phyloP scores from a whole-genome alignment of 2,329 filamentous ascomycete genomes.

The Tolypocladium album region DNA sequence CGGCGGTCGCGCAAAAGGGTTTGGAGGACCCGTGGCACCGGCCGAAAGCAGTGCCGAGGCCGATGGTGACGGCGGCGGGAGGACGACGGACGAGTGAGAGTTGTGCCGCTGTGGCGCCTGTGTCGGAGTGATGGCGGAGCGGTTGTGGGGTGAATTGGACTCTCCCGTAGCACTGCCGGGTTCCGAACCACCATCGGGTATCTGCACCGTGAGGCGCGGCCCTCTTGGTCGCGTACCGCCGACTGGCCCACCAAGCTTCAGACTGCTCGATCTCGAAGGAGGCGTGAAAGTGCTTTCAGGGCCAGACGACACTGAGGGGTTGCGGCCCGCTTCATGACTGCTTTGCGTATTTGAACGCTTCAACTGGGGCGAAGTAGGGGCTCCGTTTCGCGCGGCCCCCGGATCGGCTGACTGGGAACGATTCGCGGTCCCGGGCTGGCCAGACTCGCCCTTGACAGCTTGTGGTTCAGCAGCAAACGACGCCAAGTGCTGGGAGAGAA shows the following conservation, averaged over 20 bases:
- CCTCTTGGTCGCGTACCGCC: slow-evolving; percentile 62
- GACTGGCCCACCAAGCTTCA: slow-evolving; percentile 41
- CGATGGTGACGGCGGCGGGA: slow-evolving; percentile 88
- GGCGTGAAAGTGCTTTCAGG: slow-evolving; percentile 57
- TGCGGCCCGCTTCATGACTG: slow-evolving; percentile 33
- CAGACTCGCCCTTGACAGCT: slow-evolving; percentile 23
- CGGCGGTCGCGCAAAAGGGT: slow-evolving; percentile 84
- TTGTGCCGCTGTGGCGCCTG: slow-evolving; percentile 40
- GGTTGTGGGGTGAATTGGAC: slow-evolving; percentile 53
- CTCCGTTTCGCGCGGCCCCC: slow-evolving; percentile 39
- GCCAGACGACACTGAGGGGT: slow-evolving; percentile 47
- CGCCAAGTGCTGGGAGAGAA: slow-evolving; percentile 74
- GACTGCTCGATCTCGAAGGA: slow-evolving; percentile 68
- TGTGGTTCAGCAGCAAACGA: slow-evolving; percentile 49
- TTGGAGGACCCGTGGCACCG: slow-evolving; percentile 83
- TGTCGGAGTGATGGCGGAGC: slow-evolving; percentile 42
- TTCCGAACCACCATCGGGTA: slow-evolving; percentile 83
- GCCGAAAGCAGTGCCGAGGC: slow-evolving; percentile 78
- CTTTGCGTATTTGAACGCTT: slow-evolving; percentile 37
- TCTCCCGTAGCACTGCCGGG: slow-evolving; percentile 62
- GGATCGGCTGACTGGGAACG: slow-evolving; percentile 58
- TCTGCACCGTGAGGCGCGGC: slow-evolving; percentile 84
- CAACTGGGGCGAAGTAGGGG: slow-evolving; percentile 44
- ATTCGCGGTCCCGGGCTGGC: slow-evolving; percentile 19
- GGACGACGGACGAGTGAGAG: slow-evolving; percentile 59